Evolutionary conservation across 2,329 filamentous ascomycete species (phyloP).

Genomic region (Colletotrichum tanaceti): DNA sequence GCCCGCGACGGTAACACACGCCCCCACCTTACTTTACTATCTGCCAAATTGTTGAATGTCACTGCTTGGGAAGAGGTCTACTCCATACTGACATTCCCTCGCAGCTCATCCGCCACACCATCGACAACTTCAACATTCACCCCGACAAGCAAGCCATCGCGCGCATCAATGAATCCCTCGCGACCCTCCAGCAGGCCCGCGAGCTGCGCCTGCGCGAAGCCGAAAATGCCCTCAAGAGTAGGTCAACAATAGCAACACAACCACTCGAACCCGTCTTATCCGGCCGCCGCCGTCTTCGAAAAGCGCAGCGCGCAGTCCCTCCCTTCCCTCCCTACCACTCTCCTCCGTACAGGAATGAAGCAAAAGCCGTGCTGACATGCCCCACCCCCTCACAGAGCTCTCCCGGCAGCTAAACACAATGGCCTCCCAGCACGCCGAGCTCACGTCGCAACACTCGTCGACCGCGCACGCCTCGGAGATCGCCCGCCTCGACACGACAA

Average conservation of each 20-base stretch:
- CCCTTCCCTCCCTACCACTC: slow-evolving; percentile 3
- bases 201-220: slow-evolving; percentile 79
- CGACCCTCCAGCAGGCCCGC: slow-evolving; percentile 85
- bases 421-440: slow-evolving; percentile 80
- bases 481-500: slow-evolving; percentile 87
- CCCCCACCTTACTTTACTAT: slow-evolving; percentile 47
- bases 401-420: slow-evolving; percentile 81
- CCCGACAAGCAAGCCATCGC: slow-evolving; percentile 87
- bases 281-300: slow-evolving; percentile 9
- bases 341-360: not conserved
- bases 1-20: slow-evolving; percentile 75
- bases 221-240: slow-evolving; percentile 73
- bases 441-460: slow-evolving; percentile 78
- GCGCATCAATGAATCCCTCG: slow-evolving; percentile 85
- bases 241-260: slow-evolving; percentile 15
- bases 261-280: not conserved
- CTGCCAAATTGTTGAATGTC: not conserved
- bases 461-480: slow-evolving; percentile 86
- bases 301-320: slow-evolving; percentile 40
- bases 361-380: slow-evolving; percentile 34
- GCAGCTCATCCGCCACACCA: slow-evolving; percentile 90
- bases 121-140: slow-evolving; percentile 93
- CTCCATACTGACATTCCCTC: slow-evolving; percentile 5
- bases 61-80: not conserved
- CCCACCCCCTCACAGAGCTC: slow-evolving; percentile 60